Evolutionary conservation across 129 eudicot species (phyloP).

Genomic region (Dittrichia graveolens): DNA sequence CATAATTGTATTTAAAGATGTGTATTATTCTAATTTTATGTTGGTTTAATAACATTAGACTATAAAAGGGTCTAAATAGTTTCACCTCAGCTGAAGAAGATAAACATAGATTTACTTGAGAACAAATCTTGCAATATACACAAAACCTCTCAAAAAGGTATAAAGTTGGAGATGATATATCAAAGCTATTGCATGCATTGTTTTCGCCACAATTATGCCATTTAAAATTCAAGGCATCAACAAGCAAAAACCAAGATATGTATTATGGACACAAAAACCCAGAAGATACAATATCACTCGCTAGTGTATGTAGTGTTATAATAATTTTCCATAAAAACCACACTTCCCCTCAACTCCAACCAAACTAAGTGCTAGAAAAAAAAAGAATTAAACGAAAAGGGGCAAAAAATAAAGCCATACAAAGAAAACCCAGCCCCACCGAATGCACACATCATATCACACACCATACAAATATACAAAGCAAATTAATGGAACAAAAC

Average conservation of each 20-base stretch:
- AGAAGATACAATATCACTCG: conserved; percentile 24
- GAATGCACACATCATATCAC: conserved; percentile 24
- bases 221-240: conserved; percentile 9
- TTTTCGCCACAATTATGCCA: not conserved
- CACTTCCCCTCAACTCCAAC: conserved; percentile 31
- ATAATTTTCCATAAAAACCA: conserved; percentile 31
- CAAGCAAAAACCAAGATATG: conserved; percentile 8
- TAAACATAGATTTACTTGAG: too few species aligned
- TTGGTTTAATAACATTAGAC: too few species aligned
- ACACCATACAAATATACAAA: conserved; percentile 38
- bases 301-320: conserved; percentile 11
- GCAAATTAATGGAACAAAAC: conserved; percentile 25
- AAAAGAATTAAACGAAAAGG: not conserved
- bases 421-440: conserved; percentile 30
- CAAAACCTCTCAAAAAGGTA: too few species aligned
- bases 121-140: too few species aligned
- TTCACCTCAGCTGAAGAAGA: too few species aligned
- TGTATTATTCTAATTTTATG: too few species aligned
- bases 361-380: conserved; percentile 25
- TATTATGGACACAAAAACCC: conserved; percentile 23
- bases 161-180: not conserved
- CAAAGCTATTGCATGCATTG: not conserved
- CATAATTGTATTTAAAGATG: too few species aligned
- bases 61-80: too few species aligned
- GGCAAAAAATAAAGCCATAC: conserved; percentile 36